Conservation (phyloP, 2,329 filamentous ascomycete species). For the Parafenestella ontariensis region DNA sequence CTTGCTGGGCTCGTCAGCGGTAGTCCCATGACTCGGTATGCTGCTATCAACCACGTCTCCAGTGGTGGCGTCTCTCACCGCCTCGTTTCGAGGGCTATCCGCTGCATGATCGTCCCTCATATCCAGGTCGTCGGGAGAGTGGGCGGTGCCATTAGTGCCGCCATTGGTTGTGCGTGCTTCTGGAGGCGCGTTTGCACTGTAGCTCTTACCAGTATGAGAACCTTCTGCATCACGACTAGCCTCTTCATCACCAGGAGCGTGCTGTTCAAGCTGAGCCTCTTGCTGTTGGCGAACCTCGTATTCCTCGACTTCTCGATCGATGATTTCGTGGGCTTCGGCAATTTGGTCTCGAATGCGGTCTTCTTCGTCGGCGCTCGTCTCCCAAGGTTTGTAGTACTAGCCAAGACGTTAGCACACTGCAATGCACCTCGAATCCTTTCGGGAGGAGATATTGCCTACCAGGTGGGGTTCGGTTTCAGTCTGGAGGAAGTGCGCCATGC, state of each 20-base stretch:
- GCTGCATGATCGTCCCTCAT: conserved; percentile 34
- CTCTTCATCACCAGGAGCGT: conserved; percentile 13
- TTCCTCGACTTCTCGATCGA: conserved; percentile 70
- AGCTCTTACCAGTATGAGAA: conserved; percentile 32
- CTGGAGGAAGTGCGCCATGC: conserved; percentile 73
- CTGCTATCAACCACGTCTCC: conserved; percentile 26
- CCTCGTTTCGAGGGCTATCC: conserved; percentile 20
- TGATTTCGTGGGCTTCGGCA: conserved; percentile 66
- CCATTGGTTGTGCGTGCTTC: conserved; percentile 28
- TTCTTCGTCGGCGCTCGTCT: conserved; percentile 73
- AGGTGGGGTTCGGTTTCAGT: conserved; percentile 76
- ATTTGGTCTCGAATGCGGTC: conserved; percentile 74
- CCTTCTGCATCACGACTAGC: conserved; percentile 23
- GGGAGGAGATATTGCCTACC: conserved; percentile 61
- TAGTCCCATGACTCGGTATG: conserved; percentile 35
- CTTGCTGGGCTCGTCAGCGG: conserved; percentile 47
- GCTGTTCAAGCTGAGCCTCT: conserved; percentile 31
- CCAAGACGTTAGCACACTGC: conserved; percentile 24
- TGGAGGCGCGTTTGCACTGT: conserved; percentile 28
- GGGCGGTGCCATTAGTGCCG: conserved; percentile 31
- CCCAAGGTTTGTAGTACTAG: conserved; percentile 88
- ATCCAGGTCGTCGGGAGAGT: conserved; percentile 30
- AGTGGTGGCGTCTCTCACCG: conserved; percentile 21
- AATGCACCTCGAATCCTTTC: neutral
- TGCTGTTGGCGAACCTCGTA: conserved; percentile 59